Evolutionary conservation across 208 protist species (phyloP).

Genomic region (Leishmania mexicana): DNA sequence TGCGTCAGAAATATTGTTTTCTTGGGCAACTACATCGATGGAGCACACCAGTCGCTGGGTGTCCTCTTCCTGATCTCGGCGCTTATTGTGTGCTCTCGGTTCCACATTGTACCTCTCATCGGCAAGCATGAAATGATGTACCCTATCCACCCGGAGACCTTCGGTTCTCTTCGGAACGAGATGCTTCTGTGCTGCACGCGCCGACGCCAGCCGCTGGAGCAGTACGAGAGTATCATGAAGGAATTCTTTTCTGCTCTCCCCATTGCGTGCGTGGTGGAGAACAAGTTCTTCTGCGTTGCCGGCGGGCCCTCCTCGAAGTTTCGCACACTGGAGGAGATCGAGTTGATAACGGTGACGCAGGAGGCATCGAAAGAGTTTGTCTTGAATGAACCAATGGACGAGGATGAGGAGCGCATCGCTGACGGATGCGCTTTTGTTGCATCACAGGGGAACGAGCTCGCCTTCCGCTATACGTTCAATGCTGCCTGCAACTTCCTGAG

Average conservation of each 20-base stretch:
- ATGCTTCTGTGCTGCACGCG: conserved; percentile 46
- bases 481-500: conserved; percentile 81
- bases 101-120: conserved; percentile 57
- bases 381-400: conserved; percentile 81
- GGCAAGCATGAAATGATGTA: conserved; percentile 85
- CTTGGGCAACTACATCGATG: conserved; percentile 88
- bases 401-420: conserved; percentile 73
- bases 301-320: conserved; percentile 60
- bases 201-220: conserved; percentile 37
- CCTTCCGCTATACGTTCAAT: conserved; percentile 80
- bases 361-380: conserved; percentile 66
- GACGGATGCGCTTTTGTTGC: conserved; percentile 65
- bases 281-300: conserved; percentile 73
- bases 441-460: conserved; percentile 39
- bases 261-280: conserved; percentile 69
- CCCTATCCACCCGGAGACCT: conserved; percentile 63
- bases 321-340: conserved; percentile 50
- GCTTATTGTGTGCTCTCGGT: conserved; percentile 54
- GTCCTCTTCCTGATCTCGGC: conserved; percentile 71
- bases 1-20: conserved; percentile 55
- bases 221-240: conserved; percentile 50
- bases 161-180: conserved; percentile 74
- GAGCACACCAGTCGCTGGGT: conserved; percentile 72
- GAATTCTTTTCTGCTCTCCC: conserved; percentile 67
- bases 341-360: conserved; percentile 17